A percentile compares a stretch with the other conserved stretches of the same genome.
phyloP scores from a whole-genome alignment of 176 grass and related monocot genomes.

The Sorghum bicolor region Sorghum_bicolor_NCBIv3 NC_012877.2:6912501-6913000 shows the following conservation, averaged over 20 bases:
- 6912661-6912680: background rate
- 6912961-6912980: background rate
- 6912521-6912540: background rate
- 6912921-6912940: background rate
- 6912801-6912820: constrained; percentile 41
- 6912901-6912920: background rate
- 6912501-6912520: background rate
- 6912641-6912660: constrained; percentile 16
- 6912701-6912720: constrained; percentile 13
- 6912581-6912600: background rate
- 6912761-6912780: constrained; percentile 9
- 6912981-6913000: background rate
- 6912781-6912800: constrained; percentile 13
- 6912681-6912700: background rate
- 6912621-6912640: background rate
- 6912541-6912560: background rate
- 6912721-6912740: background rate
- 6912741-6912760: constrained; percentile 32
- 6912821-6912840: background rate
- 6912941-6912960: background rate
- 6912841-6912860: background rate
- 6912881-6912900: background rate
- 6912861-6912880: background rate
- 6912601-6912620: constrained; percentile 9
- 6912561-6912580: background rate